Evolutionary conservation across 305 asterid species (phyloP).

Genomic region (Coffea humblotiana): DNA sequence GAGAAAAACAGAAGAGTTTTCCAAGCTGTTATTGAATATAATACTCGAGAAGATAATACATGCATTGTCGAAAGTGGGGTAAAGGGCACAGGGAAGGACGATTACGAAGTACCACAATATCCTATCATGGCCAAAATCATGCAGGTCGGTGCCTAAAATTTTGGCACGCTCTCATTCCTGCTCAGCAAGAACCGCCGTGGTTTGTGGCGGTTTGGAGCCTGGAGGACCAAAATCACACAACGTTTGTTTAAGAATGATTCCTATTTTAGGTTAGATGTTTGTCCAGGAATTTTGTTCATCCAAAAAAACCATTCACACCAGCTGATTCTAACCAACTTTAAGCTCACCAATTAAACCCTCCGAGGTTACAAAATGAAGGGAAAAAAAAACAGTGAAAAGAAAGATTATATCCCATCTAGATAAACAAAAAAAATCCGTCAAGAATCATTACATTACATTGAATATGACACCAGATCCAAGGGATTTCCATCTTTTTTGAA

Average conservation of each 20-base stretch:
- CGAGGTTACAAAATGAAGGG: neutral
- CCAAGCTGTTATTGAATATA: neutral
- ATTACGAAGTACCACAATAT: neutral
- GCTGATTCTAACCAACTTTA: slow-evolving; percentile 7
- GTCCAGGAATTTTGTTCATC: slow-evolving; percentile 6
- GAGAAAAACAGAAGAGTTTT: neutral
- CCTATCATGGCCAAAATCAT: too few species aligned
- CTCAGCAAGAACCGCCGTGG: neutral
- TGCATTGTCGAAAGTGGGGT: neutral
- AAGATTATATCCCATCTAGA: neutral
- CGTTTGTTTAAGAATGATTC: neutral
- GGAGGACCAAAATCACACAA: neutral
- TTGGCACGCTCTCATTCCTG: neutral
- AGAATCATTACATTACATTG: neutral
- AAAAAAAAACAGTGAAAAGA: neutral
- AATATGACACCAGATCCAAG: neutral
- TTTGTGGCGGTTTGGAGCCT: too few species aligned
- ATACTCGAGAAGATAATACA: neutral
- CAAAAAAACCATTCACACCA: neutral
- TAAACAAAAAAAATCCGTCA: neutral
- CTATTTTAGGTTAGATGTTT: neutral
- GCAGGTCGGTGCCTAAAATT: too few species aligned
- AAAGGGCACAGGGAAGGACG: too few species aligned
- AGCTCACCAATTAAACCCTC: slow-evolving; percentile 5
- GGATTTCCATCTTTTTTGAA: neutral